Conservation (phyloP, 331 rosid species). For the Rhamnella rubrinervis region DNA sequence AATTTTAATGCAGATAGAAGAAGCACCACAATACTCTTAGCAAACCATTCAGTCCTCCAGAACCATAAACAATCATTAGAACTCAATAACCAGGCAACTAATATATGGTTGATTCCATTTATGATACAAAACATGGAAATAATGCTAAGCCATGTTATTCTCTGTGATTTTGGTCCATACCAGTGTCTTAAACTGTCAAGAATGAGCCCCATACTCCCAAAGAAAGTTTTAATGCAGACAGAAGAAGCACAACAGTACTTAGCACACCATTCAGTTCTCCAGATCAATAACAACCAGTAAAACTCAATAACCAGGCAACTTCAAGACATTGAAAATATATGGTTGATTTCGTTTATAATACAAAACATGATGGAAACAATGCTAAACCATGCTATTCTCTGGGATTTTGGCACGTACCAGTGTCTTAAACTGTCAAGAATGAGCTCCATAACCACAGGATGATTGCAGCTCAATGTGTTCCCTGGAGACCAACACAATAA, state of each 20-base stretch:
- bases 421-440: conserved; percentile 94
- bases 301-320: too few relatives aligned
- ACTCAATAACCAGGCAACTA: not conserved
- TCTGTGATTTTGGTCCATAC: conserved; percentile 35
- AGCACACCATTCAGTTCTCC: too few relatives aligned
- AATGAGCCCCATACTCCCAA: conserved; percentile 51
- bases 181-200: conserved; percentile 97
- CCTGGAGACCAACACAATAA: conserved; percentile 50
- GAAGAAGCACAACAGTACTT: not conserved
- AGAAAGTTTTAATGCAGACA: not conserved
- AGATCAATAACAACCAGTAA: too few relatives aligned
- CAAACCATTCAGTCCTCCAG: too few relatives aligned
- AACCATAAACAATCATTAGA: too few relatives aligned
- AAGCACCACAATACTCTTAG: not conserved
- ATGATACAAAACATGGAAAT: conserved; percentile 16
- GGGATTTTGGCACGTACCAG: conserved; percentile 53
- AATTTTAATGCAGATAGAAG: conserved; percentile 5
- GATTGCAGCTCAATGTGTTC: conserved; percentile 90
- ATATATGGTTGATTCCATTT: not conserved
- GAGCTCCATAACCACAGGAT: conserved; percentile 92
- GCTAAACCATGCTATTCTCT: not conserved
- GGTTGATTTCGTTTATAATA: conserved; percentile 4
- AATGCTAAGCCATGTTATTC: conserved; percentile 12
- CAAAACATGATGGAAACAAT: conserved; percentile 18
- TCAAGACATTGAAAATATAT: not conserved